Evolutionary conservation across 106 monocot species (phyloP), one percentile per base, ranked within the genome.

Genomic region (Cymbidium sinense): DNA sequence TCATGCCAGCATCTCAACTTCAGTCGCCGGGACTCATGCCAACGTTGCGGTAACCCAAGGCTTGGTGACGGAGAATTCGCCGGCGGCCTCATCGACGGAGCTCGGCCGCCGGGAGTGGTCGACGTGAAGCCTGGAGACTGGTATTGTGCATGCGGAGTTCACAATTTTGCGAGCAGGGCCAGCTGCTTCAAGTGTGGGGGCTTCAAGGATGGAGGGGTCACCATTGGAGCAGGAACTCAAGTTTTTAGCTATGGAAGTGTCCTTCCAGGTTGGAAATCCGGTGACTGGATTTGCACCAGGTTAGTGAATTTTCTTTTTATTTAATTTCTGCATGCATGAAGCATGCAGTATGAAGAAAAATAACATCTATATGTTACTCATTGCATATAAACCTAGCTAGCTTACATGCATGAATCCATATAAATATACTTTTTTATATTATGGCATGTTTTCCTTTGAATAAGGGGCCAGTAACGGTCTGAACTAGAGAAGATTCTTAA

Each of bases 1-100:
- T 86, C 86, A 29, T 95, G 95, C 95, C 84, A 86, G 78, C 84
- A 95, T 82, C 90, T 95, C 79, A 95, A 95, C 90, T 95, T 95
- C 87, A 87, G 90, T 87, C 93, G 95, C 47, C 86, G 95, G 0
- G 95, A 96, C 75, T 84, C 83, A 11, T 96, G 95, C 87, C 95
- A 96, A 79, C 83, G 87, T 15, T 96, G 95, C 70, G 76, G 87
- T 9, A 87, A 93, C 2, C 89, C 89, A 1, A 80, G 91, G 69
- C 73, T 85, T 0, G 77, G 79, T 43, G 70, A 64, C 52, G 69
- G 70, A 34, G 75, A 70, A 15, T 61, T 84, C 2, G 74, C 75
- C 7, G 83, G 80, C n/a, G 76, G 74, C 20, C 70, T 71, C 20
- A 70, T 72, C 69, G 80, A 78, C 23, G 84, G 83, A 21, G 81